These are phyloP conservation scores for Dictyostelium gargantuum DNA, from an alignment of 208 protist genomes.

Conservation along the genomic window DNA sequence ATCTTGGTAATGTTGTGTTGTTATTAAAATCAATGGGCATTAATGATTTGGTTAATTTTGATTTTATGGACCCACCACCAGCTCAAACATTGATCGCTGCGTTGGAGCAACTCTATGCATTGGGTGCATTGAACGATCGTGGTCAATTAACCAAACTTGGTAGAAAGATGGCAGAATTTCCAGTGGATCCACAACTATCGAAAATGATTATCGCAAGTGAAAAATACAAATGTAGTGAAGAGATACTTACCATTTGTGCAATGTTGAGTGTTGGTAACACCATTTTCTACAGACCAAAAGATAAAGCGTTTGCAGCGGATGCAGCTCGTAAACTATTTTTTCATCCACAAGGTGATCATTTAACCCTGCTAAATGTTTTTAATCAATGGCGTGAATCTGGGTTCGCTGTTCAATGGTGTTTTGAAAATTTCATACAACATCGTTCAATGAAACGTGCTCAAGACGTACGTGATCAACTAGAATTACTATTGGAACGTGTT, in stretches of 20 bases:
- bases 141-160: constrained; percentile 88
- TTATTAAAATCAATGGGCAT: constrained; percentile 94
- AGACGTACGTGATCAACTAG: constrained; percentile 90
- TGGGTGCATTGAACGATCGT: constrained; percentile 86
- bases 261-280: constrained; percentile 83
- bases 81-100: constrained; percentile 96
- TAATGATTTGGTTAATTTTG: constrained; percentile 95
- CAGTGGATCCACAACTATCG: constrained; percentile 86
- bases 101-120: constrained; percentile 90
- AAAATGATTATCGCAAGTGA: constrained; percentile 85
- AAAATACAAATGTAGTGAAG: constrained; percentile 86
- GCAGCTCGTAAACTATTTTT: constrained; percentile 80
- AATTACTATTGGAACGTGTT: constrained; percentile 87
- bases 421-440: constrained; percentile 93
- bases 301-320: constrained; percentile 83
- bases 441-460: constrained; percentile 89
- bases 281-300: constrained; percentile 89
- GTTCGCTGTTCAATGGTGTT: constrained; percentile 87
- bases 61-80: constrained; percentile 99
- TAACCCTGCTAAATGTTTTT: constrained; percentile 91
- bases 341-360: constrained; percentile 87
- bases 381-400: constrained; percentile 78
- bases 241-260: constrained; percentile 85
- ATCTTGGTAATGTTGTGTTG: constrained; percentile 97
- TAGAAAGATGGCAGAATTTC: constrained; percentile 90